Percentiles rank a stretch among this genome's conserved stretches.
phyloP scores from a whole-genome alignment of 2,329 filamentous ascomycete species.

The Dactylonectria estremocensis region DNA sequence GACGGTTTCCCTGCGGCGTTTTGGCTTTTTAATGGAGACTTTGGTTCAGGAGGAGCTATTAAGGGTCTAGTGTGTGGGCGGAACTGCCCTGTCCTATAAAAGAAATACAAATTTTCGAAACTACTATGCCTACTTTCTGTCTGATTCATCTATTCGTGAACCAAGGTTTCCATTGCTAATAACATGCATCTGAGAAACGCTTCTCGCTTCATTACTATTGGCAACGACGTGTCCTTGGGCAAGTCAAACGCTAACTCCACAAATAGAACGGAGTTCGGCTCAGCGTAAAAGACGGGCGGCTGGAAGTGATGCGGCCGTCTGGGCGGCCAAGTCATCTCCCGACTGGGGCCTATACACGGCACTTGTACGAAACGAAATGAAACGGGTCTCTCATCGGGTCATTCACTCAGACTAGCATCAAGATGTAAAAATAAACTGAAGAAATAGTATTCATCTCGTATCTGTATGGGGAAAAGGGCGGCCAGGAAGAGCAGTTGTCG shows the following conservation, averaged over 20 bases:
- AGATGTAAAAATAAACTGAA: slow-evolving; percentile 33
- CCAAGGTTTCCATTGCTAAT: background rate
- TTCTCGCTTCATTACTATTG: background rate
- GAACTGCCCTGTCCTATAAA: background rate
- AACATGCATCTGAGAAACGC: background rate
- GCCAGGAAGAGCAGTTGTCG: slow-evolving; percentile 28
- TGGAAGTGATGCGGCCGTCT: slow-evolving; percentile 32
- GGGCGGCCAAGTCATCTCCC: slow-evolving; percentile 25
- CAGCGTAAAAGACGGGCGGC: slow-evolving; percentile 13
- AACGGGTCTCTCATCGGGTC: slow-evolving; percentile 15
- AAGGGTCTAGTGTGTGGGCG: background rate
- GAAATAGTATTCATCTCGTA: slow-evolving; percentile 46
- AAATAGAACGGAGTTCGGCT: background rate
- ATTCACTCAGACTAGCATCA: slow-evolving; percentile 15
- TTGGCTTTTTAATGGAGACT: background rate
- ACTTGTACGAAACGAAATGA: slow-evolving; percentile 2
- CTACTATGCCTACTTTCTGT: background rate
- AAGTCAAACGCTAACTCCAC: background rate
- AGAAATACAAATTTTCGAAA: slow-evolving; percentile 8
- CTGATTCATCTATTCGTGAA: background rate
- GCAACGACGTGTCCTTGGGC: background rate
- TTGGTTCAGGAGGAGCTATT: background rate
- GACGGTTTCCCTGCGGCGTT: slow-evolving; percentile 22
- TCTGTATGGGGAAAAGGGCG: slow-evolving; percentile 40
- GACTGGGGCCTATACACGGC: slow-evolving; percentile 3